Evolutionary conservation across 1,284 basidiomycete species (phyloP).

Genomic region (Tylopilus sp.): DNA sequence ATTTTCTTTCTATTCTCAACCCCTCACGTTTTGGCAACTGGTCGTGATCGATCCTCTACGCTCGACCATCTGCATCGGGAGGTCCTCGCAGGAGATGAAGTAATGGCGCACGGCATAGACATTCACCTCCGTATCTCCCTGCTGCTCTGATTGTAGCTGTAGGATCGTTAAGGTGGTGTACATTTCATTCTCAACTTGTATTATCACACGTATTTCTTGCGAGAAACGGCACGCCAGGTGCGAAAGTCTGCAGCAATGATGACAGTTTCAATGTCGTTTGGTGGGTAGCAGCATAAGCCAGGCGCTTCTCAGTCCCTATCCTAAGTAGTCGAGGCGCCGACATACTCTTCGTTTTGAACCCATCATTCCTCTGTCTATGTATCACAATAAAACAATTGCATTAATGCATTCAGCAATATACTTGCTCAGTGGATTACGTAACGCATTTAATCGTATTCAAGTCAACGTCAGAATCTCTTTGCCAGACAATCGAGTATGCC

Average conservation of each 20-base stretch:
- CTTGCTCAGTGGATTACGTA: no score
- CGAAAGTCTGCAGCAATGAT: no score
- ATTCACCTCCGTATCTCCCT: conserved; percentile 84
- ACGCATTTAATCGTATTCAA: no score
- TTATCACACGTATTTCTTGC: background rate
- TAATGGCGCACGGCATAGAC: conserved; percentile 82
- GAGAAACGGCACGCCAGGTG: no score
- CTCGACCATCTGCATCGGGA: conserved; percentile 56
- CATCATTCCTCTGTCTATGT: no score
- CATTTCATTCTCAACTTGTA: conserved; percentile 40
- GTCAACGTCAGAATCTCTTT: background rate
- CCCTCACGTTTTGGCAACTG: conserved; percentile 59
- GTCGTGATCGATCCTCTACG: conserved; percentile 45
- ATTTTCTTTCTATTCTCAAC: conserved; percentile 29
- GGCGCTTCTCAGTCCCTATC: no score
- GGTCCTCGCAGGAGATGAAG: conserved; percentile 86
- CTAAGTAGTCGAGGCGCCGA: no score
- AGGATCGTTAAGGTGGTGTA: conserved; percentile 85
- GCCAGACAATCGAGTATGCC: conserved; percentile 46
- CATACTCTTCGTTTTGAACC: no score
- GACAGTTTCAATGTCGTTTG: no score
- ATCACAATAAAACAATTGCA: no score
- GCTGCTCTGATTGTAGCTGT: conserved; percentile 49
- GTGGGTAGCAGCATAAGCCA: no score
- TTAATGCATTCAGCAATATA: no score